Percentiles rank a stretch among this genome's conserved stretches.
Conservation (phyloP, 768 basidiomycete species). For the Boletus pseudopeckii region DNA sequence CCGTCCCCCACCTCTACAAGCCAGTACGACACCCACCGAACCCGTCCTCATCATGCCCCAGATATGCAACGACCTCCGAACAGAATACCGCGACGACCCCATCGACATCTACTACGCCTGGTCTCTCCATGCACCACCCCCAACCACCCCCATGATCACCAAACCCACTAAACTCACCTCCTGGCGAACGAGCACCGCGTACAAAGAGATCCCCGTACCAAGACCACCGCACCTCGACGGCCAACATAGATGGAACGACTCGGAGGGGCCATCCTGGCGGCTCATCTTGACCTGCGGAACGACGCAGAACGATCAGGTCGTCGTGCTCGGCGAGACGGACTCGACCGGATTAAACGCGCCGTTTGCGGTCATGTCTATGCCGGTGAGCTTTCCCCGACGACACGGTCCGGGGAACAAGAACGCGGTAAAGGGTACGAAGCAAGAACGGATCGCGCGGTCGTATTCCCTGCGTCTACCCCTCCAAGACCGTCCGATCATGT, state of each 20-base stretch:
- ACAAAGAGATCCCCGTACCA: conserved; percentile 70
- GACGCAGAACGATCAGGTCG: conserved; percentile 24
- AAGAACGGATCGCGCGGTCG: conserved; percentile 55
- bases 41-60: conserved; percentile 70
- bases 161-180: conserved; percentile 66
- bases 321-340: conserved; percentile 42
- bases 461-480: conserved; percentile 8
- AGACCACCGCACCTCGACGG: conserved; percentile 45
- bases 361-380: conserved; percentile 68
- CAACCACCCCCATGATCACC: conserved; percentile 30
- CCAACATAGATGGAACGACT: conserved; percentile 9
- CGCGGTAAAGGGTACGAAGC: conserved; percentile 42
- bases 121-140: conserved; percentile 33
- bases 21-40: conserved; percentile 35
- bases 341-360: conserved; percentile 40
- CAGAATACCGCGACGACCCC: conserved; percentile 56
- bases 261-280: conserved; percentile 53
- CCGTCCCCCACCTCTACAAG: conserved; percentile 70
- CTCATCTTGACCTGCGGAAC: conserved; percentile 53
- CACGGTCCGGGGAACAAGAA: conserved; percentile 2
- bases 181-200: conserved; percentile 63
- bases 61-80: conserved; percentile 86
- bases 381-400: conserved; percentile 45
- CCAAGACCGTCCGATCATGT: conserved; percentile 6
- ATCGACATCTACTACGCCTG: conserved; percentile 74